Conservation (phyloP, 495 filamentous ascomycete species). For the Penicillium lividum region DNA sequence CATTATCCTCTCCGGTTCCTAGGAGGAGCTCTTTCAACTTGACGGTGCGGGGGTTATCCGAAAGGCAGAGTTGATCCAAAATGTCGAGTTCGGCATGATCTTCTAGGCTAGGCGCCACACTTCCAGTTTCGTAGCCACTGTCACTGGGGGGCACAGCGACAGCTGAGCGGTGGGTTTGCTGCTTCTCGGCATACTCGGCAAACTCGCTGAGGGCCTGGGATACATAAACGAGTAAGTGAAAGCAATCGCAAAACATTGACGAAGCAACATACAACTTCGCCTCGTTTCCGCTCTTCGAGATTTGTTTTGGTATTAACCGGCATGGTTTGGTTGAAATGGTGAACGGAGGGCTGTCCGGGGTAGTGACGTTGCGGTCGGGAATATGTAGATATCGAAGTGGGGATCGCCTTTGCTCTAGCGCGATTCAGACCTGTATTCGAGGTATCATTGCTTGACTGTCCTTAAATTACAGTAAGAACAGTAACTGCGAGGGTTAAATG, state of each 20-base stretch:
- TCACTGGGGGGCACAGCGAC: conserved; percentile 39
- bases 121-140: conserved; percentile 44
- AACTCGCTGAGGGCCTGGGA: conserved; percentile 89
- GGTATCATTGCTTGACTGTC: conserved; percentile 44
- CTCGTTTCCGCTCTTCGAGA: conserved; percentile 77
- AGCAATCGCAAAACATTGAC: not conserved
- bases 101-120: conserved; percentile 47
- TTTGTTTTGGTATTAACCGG: conserved; percentile 55
- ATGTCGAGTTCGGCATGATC: conserved; percentile 92
- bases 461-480: conserved; percentile 7
- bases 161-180: conserved; percentile 70
- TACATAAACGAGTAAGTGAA: conserved; percentile 11
- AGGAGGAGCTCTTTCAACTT: conserved; percentile 78
- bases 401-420: conserved; percentile 24
- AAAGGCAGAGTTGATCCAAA: conserved; percentile 80
- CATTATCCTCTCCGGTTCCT: conserved; percentile 57
- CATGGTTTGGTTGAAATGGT: conserved; percentile 26
- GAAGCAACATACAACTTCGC: conserved; percentile 66
- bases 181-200: conserved; percentile 94
- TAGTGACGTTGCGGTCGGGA: conserved; percentile 30
- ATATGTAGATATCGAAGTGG: conserved; percentile 14
- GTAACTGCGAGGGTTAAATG: conserved; percentile 7
- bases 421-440: conserved; percentile 46
- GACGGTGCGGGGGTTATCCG: conserved; percentile 68
- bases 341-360: conserved; percentile 15